phyloP scores from a whole-genome alignment of 2,329 filamentous ascomycete genomes.

The Aspergillus jensenii region DNA sequence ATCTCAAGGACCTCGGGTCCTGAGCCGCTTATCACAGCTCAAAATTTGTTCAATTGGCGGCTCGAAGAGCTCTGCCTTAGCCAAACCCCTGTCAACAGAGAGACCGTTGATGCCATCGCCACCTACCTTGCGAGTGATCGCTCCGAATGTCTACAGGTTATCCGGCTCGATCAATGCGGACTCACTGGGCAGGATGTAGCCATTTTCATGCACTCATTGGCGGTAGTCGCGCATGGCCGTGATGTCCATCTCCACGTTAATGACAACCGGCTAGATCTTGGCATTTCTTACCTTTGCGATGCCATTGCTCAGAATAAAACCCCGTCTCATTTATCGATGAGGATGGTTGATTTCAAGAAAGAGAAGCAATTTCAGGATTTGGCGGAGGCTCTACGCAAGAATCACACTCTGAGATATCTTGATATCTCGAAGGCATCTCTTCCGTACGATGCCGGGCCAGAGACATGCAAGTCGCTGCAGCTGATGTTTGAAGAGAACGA shows the following conservation, averaged over 20 bases:
- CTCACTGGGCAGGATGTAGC: constrained; percentile 66
- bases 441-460: constrained; percentile 66
- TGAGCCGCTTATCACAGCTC: constrained; percentile 64
- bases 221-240: constrained; percentile 51
- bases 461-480: constrained; percentile 65
- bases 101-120: constrained; percentile 64
- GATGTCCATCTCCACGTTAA: constrained; percentile 67
- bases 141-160: constrained; percentile 59
- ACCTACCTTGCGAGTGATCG: constrained; percentile 63
- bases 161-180: constrained; percentile 67
- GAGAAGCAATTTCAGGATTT: constrained; percentile 65
- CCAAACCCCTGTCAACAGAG: constrained; percentile 61
- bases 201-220: constrained; percentile 64
- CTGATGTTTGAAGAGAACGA: constrained; percentile 66
- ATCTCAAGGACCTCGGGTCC: constrained; percentile 62
- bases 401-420: constrained; percentile 62
- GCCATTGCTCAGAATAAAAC: constrained; percentile 54
- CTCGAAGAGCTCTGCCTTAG: constrained; percentile 66
- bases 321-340: constrained; percentile 64
- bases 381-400: constrained; percentile 60
- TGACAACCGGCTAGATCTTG: constrained; percentile 53
- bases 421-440: constrained; percentile 71
- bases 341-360: constrained; percentile 67
- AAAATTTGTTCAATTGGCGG: constrained; percentile 66
- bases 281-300: constrained; percentile 44